Conservation (phyloP, 257 asterid species). For the Cinchona pubescens region DNA sequence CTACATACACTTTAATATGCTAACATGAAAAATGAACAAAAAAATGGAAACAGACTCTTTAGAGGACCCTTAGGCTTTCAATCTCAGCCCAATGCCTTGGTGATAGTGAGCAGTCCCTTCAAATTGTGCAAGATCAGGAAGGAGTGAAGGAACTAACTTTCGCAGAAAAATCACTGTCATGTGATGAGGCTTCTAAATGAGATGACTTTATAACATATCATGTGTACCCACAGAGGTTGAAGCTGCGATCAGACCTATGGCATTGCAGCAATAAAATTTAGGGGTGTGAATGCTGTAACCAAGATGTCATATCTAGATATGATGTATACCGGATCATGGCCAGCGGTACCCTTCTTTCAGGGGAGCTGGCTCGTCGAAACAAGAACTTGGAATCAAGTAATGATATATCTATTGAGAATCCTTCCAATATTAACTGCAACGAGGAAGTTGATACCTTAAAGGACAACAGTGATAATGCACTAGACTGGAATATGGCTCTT, state of each 20-base stretch:
- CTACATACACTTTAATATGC: not conserved
- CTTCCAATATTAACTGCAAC: slow-evolving; percentile 1
- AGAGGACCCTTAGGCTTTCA: not conserved
- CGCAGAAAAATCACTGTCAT: not conserved
- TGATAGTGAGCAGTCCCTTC: not conserved
- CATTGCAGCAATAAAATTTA: slow-evolving; percentile 89
- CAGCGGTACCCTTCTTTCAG: slow-evolving; percentile 71
- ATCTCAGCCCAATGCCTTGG: not conserved
- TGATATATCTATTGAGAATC: slow-evolving; percentile 15
- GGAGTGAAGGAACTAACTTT: not conserved
- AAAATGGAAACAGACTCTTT: not conserved
- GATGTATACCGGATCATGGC: slow-evolving; percentile 81
- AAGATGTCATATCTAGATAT: slow-evolving; percentile 77
- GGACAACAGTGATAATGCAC: slow-evolving; percentile 21
- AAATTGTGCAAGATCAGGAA: not conserved
- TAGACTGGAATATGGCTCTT: slow-evolving; percentile 54
- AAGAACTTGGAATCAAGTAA: slow-evolving; percentile 28
- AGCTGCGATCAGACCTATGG: slow-evolving; percentile 99
- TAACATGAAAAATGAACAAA: not conserved
- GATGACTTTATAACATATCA: not conserved
- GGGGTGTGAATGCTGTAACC: slow-evolving; percentile 88
- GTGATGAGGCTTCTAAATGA: not conserved
- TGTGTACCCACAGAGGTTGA: slow-evolving; percentile 98
- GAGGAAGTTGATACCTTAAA: slow-evolving; percentile 24
- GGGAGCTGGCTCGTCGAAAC: slow-evolving; percentile 72